phyloP scores from a whole-genome alignment of 2,329 filamentous ascomycete species.

The Didymella sp. region DNA sequence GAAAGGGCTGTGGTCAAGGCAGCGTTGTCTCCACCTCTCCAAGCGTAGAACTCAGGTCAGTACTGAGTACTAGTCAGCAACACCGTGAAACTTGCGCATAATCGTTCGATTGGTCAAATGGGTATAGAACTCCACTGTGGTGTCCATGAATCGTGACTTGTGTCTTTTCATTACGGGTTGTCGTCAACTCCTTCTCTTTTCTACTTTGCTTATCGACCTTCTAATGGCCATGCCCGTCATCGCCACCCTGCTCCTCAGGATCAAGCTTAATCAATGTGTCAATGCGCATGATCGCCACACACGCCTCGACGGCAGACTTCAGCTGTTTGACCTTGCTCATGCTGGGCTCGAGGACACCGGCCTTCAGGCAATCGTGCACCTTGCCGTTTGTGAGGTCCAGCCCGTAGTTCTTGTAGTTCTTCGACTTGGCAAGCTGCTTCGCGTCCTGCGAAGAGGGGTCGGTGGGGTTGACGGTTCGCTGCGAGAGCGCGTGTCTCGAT shows the following conservation, averaged over 20 bases:
- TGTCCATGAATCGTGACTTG: slow-evolving; percentile 20
- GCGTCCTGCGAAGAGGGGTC: slow-evolving; percentile 72
- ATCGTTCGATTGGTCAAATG: slow-evolving; percentile 9
- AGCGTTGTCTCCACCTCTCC: not conserved
- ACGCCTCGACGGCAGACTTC: slow-evolving; percentile 98
- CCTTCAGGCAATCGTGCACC: slow-evolving; percentile 91
- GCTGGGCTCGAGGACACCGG: slow-evolving; percentile 92
- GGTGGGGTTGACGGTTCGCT: slow-evolving; percentile 77
- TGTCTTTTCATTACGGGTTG: slow-evolving; percentile 21
- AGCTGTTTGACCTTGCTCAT: slow-evolving; percentile 98
- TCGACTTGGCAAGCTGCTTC: slow-evolving; percentile 88
- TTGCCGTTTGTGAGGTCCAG: slow-evolving; percentile 88
- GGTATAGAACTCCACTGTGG: slow-evolving; percentile 19
- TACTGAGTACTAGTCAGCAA: not conserved
- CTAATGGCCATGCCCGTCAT: slow-evolving; percentile 87
- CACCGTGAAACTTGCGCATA: not conserved
- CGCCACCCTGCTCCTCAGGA: slow-evolving; percentile 78
- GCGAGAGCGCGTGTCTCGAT: slow-evolving; percentile 90
- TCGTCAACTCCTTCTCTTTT: slow-evolving; percentile 16
- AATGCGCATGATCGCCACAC: slow-evolving; percentile 98
- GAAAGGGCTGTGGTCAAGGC: not conserved
- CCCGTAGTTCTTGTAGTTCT: slow-evolving; percentile 98
- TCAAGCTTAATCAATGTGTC: slow-evolving; percentile 98
- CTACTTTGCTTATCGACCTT: slow-evolving; percentile 10
- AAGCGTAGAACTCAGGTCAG: not conserved